Conservation (phyloP, 2,329 filamentous ascomycete species). For the Cladophialophora chaetospira region DNA sequence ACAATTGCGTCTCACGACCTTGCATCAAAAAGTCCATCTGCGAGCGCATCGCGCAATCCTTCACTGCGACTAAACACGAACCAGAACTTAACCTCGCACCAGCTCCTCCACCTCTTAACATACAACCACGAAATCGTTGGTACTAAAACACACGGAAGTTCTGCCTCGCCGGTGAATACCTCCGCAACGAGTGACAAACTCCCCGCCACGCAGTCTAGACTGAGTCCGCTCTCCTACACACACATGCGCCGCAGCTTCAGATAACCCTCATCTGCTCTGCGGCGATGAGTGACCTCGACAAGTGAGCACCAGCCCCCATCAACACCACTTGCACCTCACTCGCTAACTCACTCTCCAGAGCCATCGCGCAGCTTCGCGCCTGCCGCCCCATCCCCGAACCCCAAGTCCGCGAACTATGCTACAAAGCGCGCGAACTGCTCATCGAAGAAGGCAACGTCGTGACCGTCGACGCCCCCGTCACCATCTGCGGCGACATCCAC, state of each 20-base stretch:
- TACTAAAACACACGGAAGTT: no score
- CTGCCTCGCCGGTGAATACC: no score
- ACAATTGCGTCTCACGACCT: no score
- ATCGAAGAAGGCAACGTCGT: constrained; percentile 99
- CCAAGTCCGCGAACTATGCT: constrained; percentile 94
- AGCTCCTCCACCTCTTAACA: no score
- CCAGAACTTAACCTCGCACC: no score
- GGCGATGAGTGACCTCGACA: constrained; percentile 88
- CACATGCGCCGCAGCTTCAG: constrained; percentile 20
- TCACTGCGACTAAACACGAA: no score
- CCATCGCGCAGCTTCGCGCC: constrained; percentile 91
- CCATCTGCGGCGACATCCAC: constrained; percentile 96
- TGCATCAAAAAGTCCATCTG: no score
- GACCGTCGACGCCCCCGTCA: constrained; percentile 90
- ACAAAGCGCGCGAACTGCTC: constrained; percentile 92
- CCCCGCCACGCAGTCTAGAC: constrained; percentile 5
- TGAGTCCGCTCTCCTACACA: background rate
- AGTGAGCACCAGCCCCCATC: constrained; percentile 54
- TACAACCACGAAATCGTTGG: no score
- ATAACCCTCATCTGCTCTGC: constrained; percentile 34
- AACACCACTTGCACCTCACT: background rate
- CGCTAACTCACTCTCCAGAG: constrained; percentile 55
- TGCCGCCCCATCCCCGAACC: constrained; percentile 94
- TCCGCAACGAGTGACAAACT: background rate
- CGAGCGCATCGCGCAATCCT: no score